phyloP scores from a whole-genome alignment of 139 green algal genomes.

The Zygnema circumcarinatum region DNA sequence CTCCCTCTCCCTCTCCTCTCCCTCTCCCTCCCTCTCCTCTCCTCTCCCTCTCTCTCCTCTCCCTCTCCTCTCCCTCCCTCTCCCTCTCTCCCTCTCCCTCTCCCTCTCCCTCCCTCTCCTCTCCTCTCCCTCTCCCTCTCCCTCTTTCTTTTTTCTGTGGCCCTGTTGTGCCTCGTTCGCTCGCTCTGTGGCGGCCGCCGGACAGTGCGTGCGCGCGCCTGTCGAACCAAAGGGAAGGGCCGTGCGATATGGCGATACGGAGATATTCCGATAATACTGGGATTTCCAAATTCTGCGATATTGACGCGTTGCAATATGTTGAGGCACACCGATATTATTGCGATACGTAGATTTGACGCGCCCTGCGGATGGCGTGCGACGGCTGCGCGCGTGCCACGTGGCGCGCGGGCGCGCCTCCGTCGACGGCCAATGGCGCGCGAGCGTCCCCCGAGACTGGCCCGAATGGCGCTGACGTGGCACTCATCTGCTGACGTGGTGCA shows the following conservation, averaged over 20 bases:
- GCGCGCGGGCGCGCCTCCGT: neutral
- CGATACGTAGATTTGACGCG: neutral
- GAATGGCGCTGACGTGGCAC: too few relatives aligned
- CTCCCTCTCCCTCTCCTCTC: neutral
- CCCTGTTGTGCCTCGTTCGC: too few relatives aligned
- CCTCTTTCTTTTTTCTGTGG: too few relatives aligned
- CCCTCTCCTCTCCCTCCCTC: neutral
- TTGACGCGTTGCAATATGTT: neutral
- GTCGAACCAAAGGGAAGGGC: too few relatives aligned
- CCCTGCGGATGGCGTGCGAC: too few relatives aligned
- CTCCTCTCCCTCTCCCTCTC: neutral
- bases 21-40: neutral
- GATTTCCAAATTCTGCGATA: neutral
- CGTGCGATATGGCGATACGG: too few relatives aligned
- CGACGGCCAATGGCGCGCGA: neutral
- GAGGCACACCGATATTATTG: constrained; percentile 2
- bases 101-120: neutral
- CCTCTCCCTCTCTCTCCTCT: neutral
- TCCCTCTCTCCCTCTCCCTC: neutral
- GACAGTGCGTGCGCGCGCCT: too few relatives aligned
- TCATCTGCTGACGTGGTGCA: too few relatives aligned
- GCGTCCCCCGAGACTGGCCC: too few relatives aligned
- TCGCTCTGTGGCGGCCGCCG: too few relatives aligned
- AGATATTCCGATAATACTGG: neutral
- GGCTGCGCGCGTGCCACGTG: too few relatives aligned